Base-by-base conservation (phyloP, 1,139 yeast species). In the Nakaseomyces delphensis region DNA sequence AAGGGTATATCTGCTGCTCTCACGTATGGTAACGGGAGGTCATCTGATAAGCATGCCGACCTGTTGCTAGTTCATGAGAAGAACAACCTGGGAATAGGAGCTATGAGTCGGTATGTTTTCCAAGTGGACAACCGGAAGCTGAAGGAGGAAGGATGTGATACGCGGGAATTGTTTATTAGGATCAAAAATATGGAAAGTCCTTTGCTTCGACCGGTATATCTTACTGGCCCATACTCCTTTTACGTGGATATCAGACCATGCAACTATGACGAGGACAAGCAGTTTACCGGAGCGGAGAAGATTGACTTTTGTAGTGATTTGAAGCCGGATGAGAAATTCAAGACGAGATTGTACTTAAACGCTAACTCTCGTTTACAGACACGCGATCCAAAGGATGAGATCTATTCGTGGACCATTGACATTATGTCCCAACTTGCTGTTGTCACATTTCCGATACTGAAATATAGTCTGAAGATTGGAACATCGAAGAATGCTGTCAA, bases 151-250 rank as follows among this genome's bases (percentile, higher is more conserved):
- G 49, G 45, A n/a, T 31, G 45, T 24, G 40, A 40, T 13, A 25
- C 37, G 9, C 40, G 45, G 3, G 54, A 51, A 30, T 40, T 66
- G 5, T 55, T 54, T 51, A 36, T 76, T 28, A 63, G 76, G 19
- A 59, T 77, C 28, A 73, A 72, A 49, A 78, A 78, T 56, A 60
- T 64, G 19, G 83, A 77, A 50, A 66, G 60, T 36, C 61, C 76
- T 1, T 52, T 73, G 6, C 64, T 77, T 18, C 57, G 80, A 38
- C 79, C 83, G 2, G 65, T 77, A 28, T 79, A 76, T 50, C 53
- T 77, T 25, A 72, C 75, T 27, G 83, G 84, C 0, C 84, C 84
- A 0, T 77, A 76, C 51, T 66, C 76, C 3, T 59, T 77, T 19
- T 78, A 78, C 50, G 69, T 77, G 45, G 83, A 77, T 57, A 74